Percentiles rank a stretch among this genome's conserved stretches.
phyloP scores from a whole-genome alignment of 768 basidiomycete species.

The Leccinum olivaceopallidum region DNA sequence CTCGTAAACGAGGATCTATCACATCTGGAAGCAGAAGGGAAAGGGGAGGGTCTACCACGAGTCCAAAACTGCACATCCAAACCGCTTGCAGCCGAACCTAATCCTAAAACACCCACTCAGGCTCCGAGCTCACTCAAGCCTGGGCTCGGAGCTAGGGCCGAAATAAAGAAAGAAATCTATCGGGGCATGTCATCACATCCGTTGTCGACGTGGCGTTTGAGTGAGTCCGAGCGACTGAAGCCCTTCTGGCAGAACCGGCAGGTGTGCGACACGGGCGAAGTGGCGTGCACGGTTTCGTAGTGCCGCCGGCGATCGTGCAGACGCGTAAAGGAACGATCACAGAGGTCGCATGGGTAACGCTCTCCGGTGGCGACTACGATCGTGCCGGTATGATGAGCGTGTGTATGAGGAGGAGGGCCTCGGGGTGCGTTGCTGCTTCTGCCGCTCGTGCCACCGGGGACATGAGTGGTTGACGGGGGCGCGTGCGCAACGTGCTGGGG shows the following conservation, averaged over 20 bases:
- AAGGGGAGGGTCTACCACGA: conserved; percentile 4
- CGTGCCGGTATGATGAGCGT: conserved; percentile 15
- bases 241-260: conserved; percentile 76
- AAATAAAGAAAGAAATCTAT: conserved; percentile 21
- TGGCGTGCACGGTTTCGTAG: conserved; percentile 72
- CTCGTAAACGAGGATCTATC: conserved; percentile 19
- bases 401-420: conserved; percentile 2
- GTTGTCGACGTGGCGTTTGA: conserved; percentile 82
- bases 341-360: conserved; percentile 70
- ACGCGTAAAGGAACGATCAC: conserved; percentile 78
- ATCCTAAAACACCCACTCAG: conserved; percentile 16
- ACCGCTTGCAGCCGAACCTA: conserved; percentile 10
- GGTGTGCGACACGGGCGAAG: conserved; percentile 62
- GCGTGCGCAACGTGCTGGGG: conserved; percentile 33
- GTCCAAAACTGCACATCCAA: conserved; percentile 16
- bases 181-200: conserved; percentile 69
- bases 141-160: neutral
- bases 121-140: conserved; percentile 13
- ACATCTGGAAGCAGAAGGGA: conserved; percentile 7
- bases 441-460: conserved; percentile 8
- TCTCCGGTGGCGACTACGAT: conserved; percentile 41
- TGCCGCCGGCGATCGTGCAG: conserved; percentile 83
- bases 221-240: conserved; percentile 76
- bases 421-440: conserved; percentile 18
- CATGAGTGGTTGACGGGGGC: conserved; percentile 15